Percentiles rank a stretch among this genome's conserved stretches.
phyloP scores from a whole-genome alignment of 2,329 filamentous ascomycete species.

The Hypoxylon rubiginosum region DNA sequence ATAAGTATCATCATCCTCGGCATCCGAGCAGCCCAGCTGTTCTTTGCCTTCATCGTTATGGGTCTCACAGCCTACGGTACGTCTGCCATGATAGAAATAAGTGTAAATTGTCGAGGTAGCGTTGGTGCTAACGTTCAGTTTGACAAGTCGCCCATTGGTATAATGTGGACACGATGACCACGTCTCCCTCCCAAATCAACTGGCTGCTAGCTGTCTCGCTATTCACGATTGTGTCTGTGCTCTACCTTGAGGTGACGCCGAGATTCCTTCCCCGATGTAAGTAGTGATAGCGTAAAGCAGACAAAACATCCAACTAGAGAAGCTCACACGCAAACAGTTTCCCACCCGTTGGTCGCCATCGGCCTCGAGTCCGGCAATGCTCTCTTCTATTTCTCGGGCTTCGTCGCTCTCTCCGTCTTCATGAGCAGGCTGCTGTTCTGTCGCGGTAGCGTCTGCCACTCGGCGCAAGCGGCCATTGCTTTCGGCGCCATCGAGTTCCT shows the following conservation, averaged over 20 bases:
- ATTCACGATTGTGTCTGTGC: constrained; percentile 67
- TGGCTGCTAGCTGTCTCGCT: constrained; percentile 69
- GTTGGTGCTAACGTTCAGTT: constrained; percentile 26
- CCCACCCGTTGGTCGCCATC: constrained; percentile 64
- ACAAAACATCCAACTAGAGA: neutral
- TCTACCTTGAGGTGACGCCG: constrained; percentile 66
- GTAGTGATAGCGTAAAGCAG: constrained; percentile 21
- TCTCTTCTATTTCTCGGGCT: constrained; percentile 71
- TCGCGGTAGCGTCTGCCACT: constrained; percentile 67
- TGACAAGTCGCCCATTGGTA: constrained; percentile 71
- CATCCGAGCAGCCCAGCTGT: constrained; percentile 61
- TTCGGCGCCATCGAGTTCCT: constrained; percentile 67
- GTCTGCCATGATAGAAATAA: constrained; percentile 30
- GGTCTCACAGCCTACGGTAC: constrained; percentile 65
- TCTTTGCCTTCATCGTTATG: constrained; percentile 62
- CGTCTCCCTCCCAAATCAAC: constrained; percentile 69
- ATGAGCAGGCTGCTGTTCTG: constrained; percentile 69
- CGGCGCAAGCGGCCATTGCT: constrained; percentile 67
- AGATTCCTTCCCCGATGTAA: constrained; percentile 60
- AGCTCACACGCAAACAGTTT: constrained; percentile 53
- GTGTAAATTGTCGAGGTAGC: neutral
- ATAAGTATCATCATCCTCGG: constrained; percentile 55
- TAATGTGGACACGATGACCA: constrained; percentile 65
- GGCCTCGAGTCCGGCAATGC: constrained; percentile 65
- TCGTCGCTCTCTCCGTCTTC: constrained; percentile 70